Base-by-base conservation (phyloP, 2,329 filamentous ascomycete species). In the Fusarium xyrophilum region DNA sequence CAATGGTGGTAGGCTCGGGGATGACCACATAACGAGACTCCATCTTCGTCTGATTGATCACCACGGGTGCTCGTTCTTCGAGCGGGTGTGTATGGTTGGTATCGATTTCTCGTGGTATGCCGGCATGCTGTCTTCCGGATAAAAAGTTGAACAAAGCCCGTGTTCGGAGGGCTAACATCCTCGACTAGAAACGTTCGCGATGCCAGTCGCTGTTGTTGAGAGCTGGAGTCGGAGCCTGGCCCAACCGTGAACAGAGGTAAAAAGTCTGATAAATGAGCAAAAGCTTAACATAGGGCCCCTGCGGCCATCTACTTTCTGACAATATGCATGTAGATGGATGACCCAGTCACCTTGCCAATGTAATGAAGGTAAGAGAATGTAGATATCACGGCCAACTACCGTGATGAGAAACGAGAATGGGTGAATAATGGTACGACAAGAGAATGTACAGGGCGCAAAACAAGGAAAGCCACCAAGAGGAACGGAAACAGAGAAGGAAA, bases 121-220 rank as follows among this genome's bases (percentile, higher is more conserved):
- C 84, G 71, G 85, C 87, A 78, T 86, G 87, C 76, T 81, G 81
- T 74, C 80, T 83, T 53, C 83, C 84, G 60, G 81, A 76, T 56
- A 86, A 78, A 50, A 76, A 82, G 56, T 84, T 86, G 60, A 84
- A 80, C 63, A 83, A 82, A 63, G 82, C 81, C 73, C 83, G 82
- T 73, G 76, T 75, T 67, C 79, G 80, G 74, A 84, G 80, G 74
- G 76, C 79, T 57, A 78, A 74, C 73, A 76, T 76, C 55, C 59
- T 70, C 46, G 57, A 67, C 47, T 43, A 63, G 50, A 60, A 68
- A 68, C 70, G 57, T 66, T 74, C 74, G 82, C 82, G 82, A 84
- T 66, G 56, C 72, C 72, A 73, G 72, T 70, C 72, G 72, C 72
- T 61, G 56, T 64, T 53, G 57, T 46, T 59, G 59, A 68, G 57